Conservation (phyloP, 2,329 filamentous ascomycete species). For the Venturia pyrina region DNA sequence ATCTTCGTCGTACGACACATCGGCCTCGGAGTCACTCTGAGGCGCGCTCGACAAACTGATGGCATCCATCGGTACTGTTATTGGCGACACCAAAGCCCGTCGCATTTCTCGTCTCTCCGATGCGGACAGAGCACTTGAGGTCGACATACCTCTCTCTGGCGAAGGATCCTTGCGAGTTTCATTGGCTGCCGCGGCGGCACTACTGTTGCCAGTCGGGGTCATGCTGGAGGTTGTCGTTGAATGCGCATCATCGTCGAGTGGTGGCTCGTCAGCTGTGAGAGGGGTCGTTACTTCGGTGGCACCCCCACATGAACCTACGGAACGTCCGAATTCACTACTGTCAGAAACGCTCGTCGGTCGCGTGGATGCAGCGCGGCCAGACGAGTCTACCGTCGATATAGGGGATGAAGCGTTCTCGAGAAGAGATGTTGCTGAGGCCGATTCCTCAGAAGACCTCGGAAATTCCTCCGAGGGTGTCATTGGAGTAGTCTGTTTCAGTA, state of each 20-base stretch:
- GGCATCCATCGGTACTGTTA: background rate
- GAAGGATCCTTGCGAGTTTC: background rate
- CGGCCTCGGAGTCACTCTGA: slow-evolving; percentile 23
- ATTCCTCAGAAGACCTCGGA: background rate
- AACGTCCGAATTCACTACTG: background rate
- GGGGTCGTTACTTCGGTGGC: background rate
- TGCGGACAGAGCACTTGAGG: background rate
- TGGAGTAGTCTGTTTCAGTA: background rate
- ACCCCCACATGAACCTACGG: background rate
- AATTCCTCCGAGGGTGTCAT: background rate
- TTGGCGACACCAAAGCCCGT: slow-evolving; percentile 1
- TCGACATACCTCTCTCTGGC: background rate
- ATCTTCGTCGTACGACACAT: slow-evolving; percentile 68
- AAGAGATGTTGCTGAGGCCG: background rate
- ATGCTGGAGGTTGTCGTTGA: background rate
- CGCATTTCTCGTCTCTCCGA: background rate
- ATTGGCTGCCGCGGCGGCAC: background rate
- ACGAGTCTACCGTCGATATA: slow-evolving; percentile 4
- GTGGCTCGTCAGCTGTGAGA: background rate
- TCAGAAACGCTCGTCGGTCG: slow-evolving; percentile 9
- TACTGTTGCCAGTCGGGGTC: slow-evolving; percentile 1
- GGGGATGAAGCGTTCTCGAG: slow-evolving; percentile 7
- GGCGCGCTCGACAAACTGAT: background rate
- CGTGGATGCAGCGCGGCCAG: slow-evolving; percentile 3
- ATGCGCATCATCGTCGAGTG: background rate